Percentiles rank a stretch among this genome's conserved stretches.
These are phyloP conservation scores for Linnemannia exigua DNA, from an alignment of 192 early-diverging fungal genomes.

Conservation along the genomic window DNA sequence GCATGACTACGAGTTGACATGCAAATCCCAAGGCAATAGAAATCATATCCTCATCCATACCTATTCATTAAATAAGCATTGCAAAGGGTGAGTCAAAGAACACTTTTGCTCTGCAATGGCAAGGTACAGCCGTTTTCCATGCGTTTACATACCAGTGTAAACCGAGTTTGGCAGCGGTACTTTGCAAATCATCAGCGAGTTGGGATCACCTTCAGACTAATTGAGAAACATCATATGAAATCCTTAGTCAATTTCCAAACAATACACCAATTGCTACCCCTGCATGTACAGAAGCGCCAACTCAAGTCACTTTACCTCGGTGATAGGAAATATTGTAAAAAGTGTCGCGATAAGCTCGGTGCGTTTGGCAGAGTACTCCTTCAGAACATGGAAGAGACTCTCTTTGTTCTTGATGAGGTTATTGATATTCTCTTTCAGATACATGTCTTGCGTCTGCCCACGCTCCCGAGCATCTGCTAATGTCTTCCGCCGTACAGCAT, in stretches of 20 bases:
- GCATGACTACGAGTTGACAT: slow-evolving; percentile 74
- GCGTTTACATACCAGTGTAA: slow-evolving; percentile 46
- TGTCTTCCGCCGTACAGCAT: slow-evolving; percentile 47
- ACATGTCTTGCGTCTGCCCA: slow-evolving; percentile 58
- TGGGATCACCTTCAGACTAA: slow-evolving; percentile 60
- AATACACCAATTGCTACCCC: not conserved
- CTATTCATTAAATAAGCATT: slow-evolving; percentile 11
- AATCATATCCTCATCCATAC: slow-evolving; percentile 71
- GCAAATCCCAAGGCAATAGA: slow-evolving; percentile 81
- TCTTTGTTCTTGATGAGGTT: slow-evolving; percentile 59
- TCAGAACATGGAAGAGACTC: slow-evolving; percentile 54
- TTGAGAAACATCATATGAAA: not conserved
- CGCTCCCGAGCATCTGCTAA: slow-evolving; percentile 55
- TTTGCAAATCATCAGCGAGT: slow-evolving; percentile 64
- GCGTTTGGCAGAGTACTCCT: slow-evolving; percentile 53
- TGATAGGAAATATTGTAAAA: slow-evolving; percentile 72
- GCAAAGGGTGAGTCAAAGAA: not conserved
- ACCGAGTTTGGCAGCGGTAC: slow-evolving; percentile 71
- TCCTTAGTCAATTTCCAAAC: not conserved
- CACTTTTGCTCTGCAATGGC: not conserved
- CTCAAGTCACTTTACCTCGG: slow-evolving; percentile 58
- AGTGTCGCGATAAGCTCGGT: slow-evolving; percentile 70
- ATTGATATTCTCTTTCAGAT: slow-evolving; percentile 61
- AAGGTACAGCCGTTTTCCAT: no score
- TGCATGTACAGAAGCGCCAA: not conserved